phyloP scores from a whole-genome alignment of 768 basidiomycete genomes.

The Mycena metata region DNA sequence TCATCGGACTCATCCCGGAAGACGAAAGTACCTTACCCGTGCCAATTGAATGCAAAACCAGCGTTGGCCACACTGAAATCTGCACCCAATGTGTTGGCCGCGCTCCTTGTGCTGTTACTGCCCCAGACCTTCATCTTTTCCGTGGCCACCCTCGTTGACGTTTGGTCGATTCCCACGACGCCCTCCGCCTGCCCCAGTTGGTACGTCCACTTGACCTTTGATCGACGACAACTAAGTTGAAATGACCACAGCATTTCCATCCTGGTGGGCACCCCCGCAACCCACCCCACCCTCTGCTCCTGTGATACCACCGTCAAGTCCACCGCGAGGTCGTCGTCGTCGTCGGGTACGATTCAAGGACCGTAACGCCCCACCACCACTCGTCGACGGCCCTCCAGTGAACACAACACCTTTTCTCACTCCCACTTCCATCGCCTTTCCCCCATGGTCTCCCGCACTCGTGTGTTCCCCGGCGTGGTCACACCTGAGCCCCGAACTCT shows the following conservation, averaged over 20 bases:
- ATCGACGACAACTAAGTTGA: not conserved
- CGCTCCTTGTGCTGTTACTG: slow-evolving; percentile 22
- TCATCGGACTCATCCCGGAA: not conserved
- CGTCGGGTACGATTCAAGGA: not conserved
- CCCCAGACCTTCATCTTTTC: slow-evolving; percentile 1
- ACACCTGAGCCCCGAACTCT: slow-evolving; percentile 25
- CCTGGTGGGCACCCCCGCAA: not conserved
- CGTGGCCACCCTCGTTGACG: slow-evolving; percentile 18
- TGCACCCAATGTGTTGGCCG: slow-evolving; percentile 20
- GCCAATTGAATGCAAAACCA: not conserved
- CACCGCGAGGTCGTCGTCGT: not conserved
- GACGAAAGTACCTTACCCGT: too few relatives aligned
- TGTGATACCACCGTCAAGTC: not conserved
- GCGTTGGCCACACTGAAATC: not conserved
- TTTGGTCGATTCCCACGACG: slow-evolving; percentile 19
- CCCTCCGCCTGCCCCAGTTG: not conserved
- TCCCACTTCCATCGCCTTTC: too few relatives aligned
- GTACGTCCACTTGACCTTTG: not conserved
- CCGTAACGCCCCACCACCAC: not conserved
- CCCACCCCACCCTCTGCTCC: not conserved
- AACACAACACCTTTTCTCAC: not conserved
- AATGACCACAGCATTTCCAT: not conserved
- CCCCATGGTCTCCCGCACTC: too few relatives aligned
- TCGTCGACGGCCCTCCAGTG: not conserved
- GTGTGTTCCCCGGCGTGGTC: not conserved